phyloP scores from a whole-genome alignment of 176 grass and related monocot genomes.

The Hsuehochloa calcarea region DNA sequence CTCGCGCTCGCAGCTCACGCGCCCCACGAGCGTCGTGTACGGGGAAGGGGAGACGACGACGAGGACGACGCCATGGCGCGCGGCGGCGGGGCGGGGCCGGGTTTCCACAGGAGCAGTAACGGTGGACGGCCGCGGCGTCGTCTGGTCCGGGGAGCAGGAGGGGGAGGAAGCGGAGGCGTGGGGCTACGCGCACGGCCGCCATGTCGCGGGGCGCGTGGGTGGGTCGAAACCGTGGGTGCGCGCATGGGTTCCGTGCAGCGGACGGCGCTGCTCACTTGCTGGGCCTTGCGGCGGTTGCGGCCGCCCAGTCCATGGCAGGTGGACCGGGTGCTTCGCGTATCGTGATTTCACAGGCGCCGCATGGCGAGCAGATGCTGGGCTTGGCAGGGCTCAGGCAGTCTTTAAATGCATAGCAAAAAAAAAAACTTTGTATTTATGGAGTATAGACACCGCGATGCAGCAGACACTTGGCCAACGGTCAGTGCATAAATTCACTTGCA shows the following conservation, averaged over 20 bases:
- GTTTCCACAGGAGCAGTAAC: slow-evolving; percentile 7
- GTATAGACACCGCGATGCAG: no score
- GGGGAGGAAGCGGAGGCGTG: slow-evolving; percentile 34
- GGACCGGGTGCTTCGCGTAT: background rate
- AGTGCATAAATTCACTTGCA: background rate
- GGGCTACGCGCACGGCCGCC: slow-evolving; percentile 40
- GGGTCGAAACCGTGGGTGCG: slow-evolving; percentile 4
- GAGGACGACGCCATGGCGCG: slow-evolving; percentile 47
- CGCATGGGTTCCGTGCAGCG: slow-evolving; percentile 14
- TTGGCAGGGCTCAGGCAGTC: background rate
- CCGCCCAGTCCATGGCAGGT: background rate
- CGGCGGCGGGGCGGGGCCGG: background rate
- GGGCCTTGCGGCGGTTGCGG: background rate
- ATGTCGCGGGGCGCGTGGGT: slow-evolving; percentile 22
- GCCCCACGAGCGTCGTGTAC: slow-evolving; percentile 53
- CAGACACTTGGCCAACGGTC: no score
- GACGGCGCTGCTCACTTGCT: background rate
- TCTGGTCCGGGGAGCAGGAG: slow-evolving; percentile 27
- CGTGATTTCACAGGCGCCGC: background rate
- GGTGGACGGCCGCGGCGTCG: background rate
- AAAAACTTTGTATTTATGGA: background rate
- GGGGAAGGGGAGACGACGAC: slow-evolving; percentile 30
- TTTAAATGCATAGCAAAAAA: background rate
- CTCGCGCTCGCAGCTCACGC: slow-evolving; percentile 58
- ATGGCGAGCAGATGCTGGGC: background rate